Base-by-base conservation (phyloP, 805 yeast species). In the Yamadazyma olivae region DNA sequence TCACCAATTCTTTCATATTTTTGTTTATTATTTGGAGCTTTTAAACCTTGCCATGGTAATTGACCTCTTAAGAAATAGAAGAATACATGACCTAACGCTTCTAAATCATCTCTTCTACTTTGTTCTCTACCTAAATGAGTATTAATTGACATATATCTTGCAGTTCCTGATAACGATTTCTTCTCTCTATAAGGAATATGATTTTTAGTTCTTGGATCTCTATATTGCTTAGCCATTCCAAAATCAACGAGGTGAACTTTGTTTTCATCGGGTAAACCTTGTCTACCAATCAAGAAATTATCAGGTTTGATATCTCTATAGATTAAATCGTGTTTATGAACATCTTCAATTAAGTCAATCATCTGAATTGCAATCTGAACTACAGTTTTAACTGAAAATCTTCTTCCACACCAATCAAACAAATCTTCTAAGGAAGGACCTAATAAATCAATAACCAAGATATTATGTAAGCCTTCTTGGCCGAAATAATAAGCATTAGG, bases 401-500 rank as follows among this genome's bases (percentile, higher is more conserved):
- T 78, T 35, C 99, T 79, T 25, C 95, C 95, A 65, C 99, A 93
- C 98, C 98, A 93, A 58, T 93, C 99, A 61, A 93, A 93, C 47
- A 93, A 69, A 62, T 93, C 99, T 59, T 93, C 99, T 45, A 93
- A 71, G 1, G 95, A 84, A 7, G 99, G 99, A 9, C 99, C 99
- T 51, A 93, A 72, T 30, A 93, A 72, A 58, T 93, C 99, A 50
- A 93, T 93, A 25, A 93, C 96, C 45, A 93, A 70, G 35, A 93
- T 89, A 60, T 91, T 90, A 69, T 93, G 98, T 41, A 93, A 77
- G 21, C 99, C 98, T 64, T 93, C 99, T 58, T 93, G 98, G 41
- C 99, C 99, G 60, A 91, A 91, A 59, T 89, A 93, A 66, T 93
- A 93, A n/a, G 96, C 98, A 52, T 82, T 80, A 35, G 99, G 99